phyloP scores from a whole-genome alignment of 2,329 filamentous ascomycete genomes.

The Colletotrichum cordylinicola region DNA sequence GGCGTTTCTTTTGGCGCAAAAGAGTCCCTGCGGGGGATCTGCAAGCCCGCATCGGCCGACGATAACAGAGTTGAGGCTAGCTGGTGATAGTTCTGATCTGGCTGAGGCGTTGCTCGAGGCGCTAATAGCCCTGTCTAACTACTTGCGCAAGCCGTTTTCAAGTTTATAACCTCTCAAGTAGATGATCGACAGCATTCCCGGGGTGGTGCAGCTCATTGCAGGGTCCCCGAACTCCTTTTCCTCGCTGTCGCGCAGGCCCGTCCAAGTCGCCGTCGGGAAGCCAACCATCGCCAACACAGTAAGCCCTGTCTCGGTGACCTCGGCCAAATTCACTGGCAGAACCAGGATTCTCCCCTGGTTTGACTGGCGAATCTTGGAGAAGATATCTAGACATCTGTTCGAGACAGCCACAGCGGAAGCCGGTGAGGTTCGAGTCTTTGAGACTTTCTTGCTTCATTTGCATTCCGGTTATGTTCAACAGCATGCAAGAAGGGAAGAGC shows the following conservation, averaged over 20 bases:
- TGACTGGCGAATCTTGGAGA: not conserved
- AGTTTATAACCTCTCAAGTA: not conserved
- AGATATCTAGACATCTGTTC: constrained; percentile 4
- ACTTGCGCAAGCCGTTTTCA: not conserved
- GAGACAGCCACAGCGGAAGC: not conserved
- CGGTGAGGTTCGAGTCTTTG: not conserved
- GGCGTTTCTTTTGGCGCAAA: not conserved
- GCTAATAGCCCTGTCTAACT: not conserved
- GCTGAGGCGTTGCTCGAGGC: not conserved
- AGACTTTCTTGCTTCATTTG: constrained; percentile 3
- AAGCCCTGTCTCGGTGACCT: constrained; percentile 18
- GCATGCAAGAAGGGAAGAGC: not conserved
- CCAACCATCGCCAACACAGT: not conserved
- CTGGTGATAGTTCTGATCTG: constrained; percentile 3
- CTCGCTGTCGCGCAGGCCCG: not conserved
- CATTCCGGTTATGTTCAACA: not conserved
- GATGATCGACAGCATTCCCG: not conserved
- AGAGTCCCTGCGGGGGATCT: constrained; percentile 13
- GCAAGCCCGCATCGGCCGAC: not conserved
- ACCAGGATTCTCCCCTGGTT: not conserved
- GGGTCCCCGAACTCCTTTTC: not conserved
- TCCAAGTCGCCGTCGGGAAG: not conserved
- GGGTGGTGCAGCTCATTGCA: not conserved
- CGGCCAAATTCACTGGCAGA: constrained; percentile 7
- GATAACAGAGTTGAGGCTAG: constrained; percentile 18